A percentile compares a stretch with the other conserved stretches of the same genome.
Evolutionary conservation across 179 eudicot genomes (phyloP).

Genomic region (Nepenthes alata): DNA sequence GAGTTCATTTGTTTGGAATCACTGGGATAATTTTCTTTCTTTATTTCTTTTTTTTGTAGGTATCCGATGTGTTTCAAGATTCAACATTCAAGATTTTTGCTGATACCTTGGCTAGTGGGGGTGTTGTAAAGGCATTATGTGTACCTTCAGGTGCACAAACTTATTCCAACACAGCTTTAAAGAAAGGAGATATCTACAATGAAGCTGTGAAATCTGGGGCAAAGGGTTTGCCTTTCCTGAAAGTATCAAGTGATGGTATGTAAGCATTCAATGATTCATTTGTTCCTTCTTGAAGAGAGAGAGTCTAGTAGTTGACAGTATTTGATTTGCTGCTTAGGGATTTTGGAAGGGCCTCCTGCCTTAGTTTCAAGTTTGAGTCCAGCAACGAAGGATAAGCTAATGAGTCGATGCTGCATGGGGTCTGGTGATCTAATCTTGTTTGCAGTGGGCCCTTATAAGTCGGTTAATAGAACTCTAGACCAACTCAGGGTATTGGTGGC

Average conservation of each 20-base stretch:
- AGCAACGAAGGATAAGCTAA: constrained; percentile 35
- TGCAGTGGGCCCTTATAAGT: constrained; percentile 60
- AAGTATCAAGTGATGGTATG: constrained; percentile 69
- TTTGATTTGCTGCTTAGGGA: constrained; percentile 33
- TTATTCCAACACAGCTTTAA: constrained; percentile 79
- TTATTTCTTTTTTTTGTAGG: constrained; percentile 29
- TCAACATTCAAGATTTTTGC: constrained; percentile 75
- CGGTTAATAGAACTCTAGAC: constrained; percentile 76
- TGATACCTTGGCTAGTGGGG: constrained; percentile 60
- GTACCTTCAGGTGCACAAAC: constrained; percentile 68
- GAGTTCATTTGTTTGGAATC: not conserved
- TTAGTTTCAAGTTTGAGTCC: constrained; percentile 53
- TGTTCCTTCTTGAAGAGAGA: not conserved
- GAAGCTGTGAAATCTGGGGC: constrained; percentile 93
- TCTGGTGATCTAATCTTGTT: constrained; percentile 83
- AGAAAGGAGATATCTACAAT: constrained; percentile 73
- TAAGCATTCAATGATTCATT: not conserved
- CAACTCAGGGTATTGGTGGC: constrained; percentile 62
- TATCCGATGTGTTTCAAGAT: constrained; percentile 52
- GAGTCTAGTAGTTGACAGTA: constrained; percentile 3
- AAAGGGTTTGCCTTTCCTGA: constrained; percentile 89
- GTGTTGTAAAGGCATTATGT: constrained; percentile 58
- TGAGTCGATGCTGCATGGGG: constrained; percentile 45
- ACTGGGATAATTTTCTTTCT: not conserved
- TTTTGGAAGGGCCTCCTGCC: constrained; percentile 70